A percentile compares a stretch with the other conserved stretches of the same genome.
Evolutionary conservation across 2,329 filamentous ascomycete species (phyloP).

Genomic region (Aspergillus alliaceus): DNA sequence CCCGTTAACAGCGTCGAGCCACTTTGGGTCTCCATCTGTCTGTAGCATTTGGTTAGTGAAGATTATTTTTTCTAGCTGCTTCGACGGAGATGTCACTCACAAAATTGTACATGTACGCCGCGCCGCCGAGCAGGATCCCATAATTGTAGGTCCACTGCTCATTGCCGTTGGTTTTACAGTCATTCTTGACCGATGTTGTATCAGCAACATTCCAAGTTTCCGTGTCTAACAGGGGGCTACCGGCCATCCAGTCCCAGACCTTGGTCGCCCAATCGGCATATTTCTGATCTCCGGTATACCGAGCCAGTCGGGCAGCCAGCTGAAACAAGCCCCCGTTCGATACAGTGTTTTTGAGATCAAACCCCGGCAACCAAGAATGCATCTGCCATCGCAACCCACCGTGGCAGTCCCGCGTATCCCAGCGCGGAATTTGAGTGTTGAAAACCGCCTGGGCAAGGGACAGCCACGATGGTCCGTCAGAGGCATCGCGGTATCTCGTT

Average conservation of each 20-base stretch:
- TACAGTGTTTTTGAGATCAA: background rate
- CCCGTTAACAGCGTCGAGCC: background rate
- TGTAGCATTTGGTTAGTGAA: too few species aligned
- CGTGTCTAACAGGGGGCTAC: background rate
- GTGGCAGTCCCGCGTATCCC: background rate
- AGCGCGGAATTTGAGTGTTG: background rate
- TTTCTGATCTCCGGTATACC: background rate
- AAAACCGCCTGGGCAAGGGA: background rate
- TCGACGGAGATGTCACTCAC: too few species aligned
- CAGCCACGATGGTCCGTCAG: background rate
- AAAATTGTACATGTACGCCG: background rate
- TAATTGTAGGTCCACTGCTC: background rate
- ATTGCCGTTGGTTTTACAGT: background rate
- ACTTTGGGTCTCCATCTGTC: background rate
- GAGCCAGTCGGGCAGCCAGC: background rate
- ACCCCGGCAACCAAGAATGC: background rate
- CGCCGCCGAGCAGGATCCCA: background rate
- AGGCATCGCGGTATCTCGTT: background rate
- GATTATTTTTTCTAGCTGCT: too few species aligned
- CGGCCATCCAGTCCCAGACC: background rate
- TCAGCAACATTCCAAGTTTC: background rate
- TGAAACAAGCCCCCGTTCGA: too few species aligned
- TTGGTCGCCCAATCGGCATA: background rate
- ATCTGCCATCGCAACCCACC: background rate
- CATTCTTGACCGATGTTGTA: background rate